Percentiles rank a stretch among this genome's conserved stretches.
Conservation (phyloP, 176 grass and related monocot species). For the Eremochloa ophiuroides region DNA sequence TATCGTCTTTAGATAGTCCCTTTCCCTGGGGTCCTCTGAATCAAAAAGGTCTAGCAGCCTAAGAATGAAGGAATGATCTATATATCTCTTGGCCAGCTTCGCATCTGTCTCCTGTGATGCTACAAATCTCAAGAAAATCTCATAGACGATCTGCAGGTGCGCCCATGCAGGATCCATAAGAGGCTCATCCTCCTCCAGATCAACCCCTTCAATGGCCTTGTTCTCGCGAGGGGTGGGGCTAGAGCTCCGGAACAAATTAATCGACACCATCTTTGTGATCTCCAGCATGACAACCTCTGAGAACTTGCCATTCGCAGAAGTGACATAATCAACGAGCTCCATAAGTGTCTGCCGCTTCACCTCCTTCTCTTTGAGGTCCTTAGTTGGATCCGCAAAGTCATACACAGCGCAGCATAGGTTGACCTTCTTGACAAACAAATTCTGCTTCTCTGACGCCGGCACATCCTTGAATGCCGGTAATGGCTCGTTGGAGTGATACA, state of each 20-base stretch:
- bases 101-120: conserved; percentile 89
- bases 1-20: conserved; percentile 93
- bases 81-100: conserved; percentile 92
- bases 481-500: conserved; percentile 56
- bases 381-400: conserved; percentile 69
- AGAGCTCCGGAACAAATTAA: conserved; percentile 78
- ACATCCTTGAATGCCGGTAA: conserved; percentile 87
- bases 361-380: conserved; percentile 87
- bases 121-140: conserved; percentile 83
- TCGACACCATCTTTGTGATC: conserved; percentile 70
- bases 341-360: conserved; percentile 76
- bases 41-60: conserved; percentile 91
- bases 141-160: conserved; percentile 88
- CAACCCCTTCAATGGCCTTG: conserved; percentile 68
- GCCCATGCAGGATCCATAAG: conserved; percentile 93
- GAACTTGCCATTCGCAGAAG: conserved; percentile 71
- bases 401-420: conserved; percentile 70
- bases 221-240: conserved; percentile 69
- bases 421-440: conserved; percentile 69
- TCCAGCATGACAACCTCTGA: conserved; percentile 66
- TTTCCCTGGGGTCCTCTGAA: conserved; percentile 94
- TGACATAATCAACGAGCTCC: conserved; percentile 87
- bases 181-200: conserved; percentile 97
- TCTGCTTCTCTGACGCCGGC: conserved; percentile 73
- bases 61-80: conserved; percentile 97